These are phyloP conservation scores for Claviceps quebecensis DNA, from an alignment of 2,329 filamentous ascomycete species.

Conservation along the genomic window DNA sequence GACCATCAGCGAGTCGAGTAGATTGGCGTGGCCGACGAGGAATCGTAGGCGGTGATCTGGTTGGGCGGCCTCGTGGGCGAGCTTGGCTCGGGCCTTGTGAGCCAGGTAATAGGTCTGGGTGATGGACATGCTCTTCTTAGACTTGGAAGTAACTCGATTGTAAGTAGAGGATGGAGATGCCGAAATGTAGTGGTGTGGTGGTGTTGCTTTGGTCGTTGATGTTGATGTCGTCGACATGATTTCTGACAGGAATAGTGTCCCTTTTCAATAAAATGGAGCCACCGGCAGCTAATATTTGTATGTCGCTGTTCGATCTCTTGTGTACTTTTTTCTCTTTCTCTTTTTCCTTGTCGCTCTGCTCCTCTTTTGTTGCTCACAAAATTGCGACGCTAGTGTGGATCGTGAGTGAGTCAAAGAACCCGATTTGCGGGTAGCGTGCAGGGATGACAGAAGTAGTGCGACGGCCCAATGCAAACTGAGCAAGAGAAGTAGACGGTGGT, in stretches of 20 bases:
- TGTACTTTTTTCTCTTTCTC: neutral
- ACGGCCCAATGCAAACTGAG: too few relatives aligned
- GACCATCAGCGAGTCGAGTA: constrained; percentile 91
- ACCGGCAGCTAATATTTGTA: too few relatives aligned
- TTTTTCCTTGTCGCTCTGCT: constrained; percentile 9
- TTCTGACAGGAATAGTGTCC: too few relatives aligned
- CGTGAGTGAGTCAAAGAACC: constrained; percentile 9
- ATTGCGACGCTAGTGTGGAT: neutral
- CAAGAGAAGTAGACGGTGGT: too few relatives aligned
- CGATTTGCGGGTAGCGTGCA: neutral
- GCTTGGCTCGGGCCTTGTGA: constrained; percentile 92
- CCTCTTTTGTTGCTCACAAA: constrained; percentile 9
- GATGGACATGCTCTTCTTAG: constrained; percentile 83
- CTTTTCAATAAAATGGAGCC: too few relatives aligned
- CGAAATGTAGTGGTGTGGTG: constrained; percentile 12
- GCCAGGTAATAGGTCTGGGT: constrained; percentile 98
- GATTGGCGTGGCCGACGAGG: constrained; percentile 94
- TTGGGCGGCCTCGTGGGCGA: constrained; percentile 77
- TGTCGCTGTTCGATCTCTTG: too few relatives aligned
- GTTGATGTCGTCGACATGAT: too few relatives aligned
- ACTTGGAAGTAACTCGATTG: constrained; percentile 19
- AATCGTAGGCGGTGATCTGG: constrained; percentile 89
- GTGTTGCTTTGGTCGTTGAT: constrained; percentile 15
- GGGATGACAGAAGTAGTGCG: neutral
- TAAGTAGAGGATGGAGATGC: constrained; percentile 12